Conservation (phyloP, 2,329 filamentous ascomycete genomes). For the Pestalotiopsis sp. region DNA sequence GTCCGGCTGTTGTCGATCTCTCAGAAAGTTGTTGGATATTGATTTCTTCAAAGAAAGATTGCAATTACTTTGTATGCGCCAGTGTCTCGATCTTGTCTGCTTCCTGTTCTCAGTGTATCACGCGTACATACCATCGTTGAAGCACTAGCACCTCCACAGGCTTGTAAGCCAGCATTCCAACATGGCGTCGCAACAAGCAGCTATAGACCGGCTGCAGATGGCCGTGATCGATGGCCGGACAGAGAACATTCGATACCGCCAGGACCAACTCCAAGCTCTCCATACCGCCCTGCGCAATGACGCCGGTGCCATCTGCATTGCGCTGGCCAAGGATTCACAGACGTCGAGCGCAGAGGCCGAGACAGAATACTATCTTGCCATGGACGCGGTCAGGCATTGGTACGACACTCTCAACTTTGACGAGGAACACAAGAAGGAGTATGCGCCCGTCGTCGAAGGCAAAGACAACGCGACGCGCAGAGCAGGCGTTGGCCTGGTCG, state of each 20-base stretch:
- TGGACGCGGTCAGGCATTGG: slow-evolving; percentile 31
- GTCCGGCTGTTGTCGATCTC: not conserved
- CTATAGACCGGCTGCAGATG: slow-evolving; percentile 32
- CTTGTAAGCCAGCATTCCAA: not conserved
- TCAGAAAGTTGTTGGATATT: not conserved
- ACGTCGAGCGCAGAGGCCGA: slow-evolving; percentile 34
- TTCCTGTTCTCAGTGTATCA: not conserved
- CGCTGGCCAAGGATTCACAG: slow-evolving; percentile 33
- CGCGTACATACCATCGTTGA: not conserved
- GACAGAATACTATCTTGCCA: slow-evolving; percentile 31
- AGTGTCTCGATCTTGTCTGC: not conserved
- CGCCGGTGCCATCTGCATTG: slow-evolving; percentile 30
- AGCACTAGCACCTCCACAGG: not conserved
- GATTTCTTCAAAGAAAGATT: not conserved
- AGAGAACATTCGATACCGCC: slow-evolving; percentile 38
- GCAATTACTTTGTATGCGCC: not conserved
- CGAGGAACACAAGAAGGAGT: slow-evolving; percentile 31
- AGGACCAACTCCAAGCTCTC: slow-evolving; percentile 39
- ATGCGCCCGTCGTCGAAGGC: slow-evolving; percentile 25
- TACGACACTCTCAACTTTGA: slow-evolving; percentile 31
- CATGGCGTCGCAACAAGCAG: slow-evolving; percentile 17
- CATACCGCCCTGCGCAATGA: slow-evolving; percentile 33
- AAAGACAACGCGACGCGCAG: slow-evolving; percentile 25
- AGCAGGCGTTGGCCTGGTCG: slow-evolving; percentile 29
- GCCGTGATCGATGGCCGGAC: slow-evolving; percentile 40